Base-by-base conservation (phyloP, 2,329 filamentous ascomycete species). In the Xylaria sp. region DNA sequence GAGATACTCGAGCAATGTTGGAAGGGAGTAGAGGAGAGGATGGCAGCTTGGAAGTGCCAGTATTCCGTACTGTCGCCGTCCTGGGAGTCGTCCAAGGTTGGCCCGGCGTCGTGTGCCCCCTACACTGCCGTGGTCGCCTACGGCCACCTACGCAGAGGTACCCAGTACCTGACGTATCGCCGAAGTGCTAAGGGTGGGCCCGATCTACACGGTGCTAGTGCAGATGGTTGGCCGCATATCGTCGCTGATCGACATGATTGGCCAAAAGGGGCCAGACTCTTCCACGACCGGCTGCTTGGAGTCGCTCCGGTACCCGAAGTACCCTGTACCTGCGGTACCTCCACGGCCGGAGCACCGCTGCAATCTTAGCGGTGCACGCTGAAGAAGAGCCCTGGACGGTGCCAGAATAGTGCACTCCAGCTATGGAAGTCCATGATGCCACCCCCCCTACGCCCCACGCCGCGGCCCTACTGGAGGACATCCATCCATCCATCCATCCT, bases 281-380 rank as follows among this genome's bases (percentile, higher is more conserved):
- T 46, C 42, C 49, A 5, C 42, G 4, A 39, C 35, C 53, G 30
- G 10, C 51, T 50, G 13, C 5, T 1, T 54, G 51, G 61, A 66
- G 67, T 69, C 66, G 60, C 63, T 64, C 19, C 47, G 55, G 61
- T 35, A n/a, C 35, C 16, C 5, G 69, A 62, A 13, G 68, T 70
- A 70, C 62, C 67, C 30, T 44, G 23, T 69, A 69, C 67, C 52
- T 65, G 30, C 1, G 66, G 58, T 69, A 70, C 67, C 23, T 30
- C 23, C 23, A 30, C 23, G 23, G 5, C 4, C 23, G 4, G 23
- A 2, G 23, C 23, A 5, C 23, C 1, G 23, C 23, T 5, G 5
- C 23, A 30, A 57, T 59, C 37, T 42, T 42, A 13, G 11, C 37
- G 8, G 2, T 13, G 4, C 1, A 5, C 11, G 34, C 30, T 57